Evolutionary conservation across 768 basidiomycete genomes (phyloP), one percentile per base, ranked within the genome.

Genomic region (Suillus americanus): DNA sequence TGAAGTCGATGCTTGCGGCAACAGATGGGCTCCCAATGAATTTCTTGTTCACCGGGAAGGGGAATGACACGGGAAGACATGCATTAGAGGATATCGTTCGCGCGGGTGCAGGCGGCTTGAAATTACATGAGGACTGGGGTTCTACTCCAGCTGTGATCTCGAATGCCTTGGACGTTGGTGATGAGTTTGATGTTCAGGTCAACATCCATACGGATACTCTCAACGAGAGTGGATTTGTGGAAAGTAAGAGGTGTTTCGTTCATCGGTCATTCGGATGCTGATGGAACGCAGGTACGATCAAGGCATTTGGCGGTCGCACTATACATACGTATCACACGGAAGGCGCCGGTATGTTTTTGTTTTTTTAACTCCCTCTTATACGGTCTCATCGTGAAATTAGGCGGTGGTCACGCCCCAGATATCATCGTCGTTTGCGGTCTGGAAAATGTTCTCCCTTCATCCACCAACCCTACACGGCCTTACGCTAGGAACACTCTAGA

Each of bases 41-140:
- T 73, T 94, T 97, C 75, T 92, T 84, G 2, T 92, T 99, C 72
- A 99, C 97, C 1, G 97, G 96, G 16, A 99, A 97, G 77, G 97
- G 96, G 0, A 99, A 98, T 68, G 97, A 99, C 72, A 85, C 91
- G 0, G 94, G 89, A 0, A 79, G 83, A 12, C 80, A 69, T 3
- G 90, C 91, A 4, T 74, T 98, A 61, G 89, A 88, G 74, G 96
- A 97, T 64, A 82, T 95, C 62, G 82, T 97, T 30, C 80, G 81
- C 64, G 93, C 94, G 14, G 96, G 96, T 12, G 94, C 93, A 1
- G 86, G 83, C 16, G 97, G 97, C 2, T 75, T 99, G 69, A 99
- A 99, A 79, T 78, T 99, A 64, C 97, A 99, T 71, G 97, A 99
- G 76, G 97, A 99, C 75, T 98, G 97, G 97, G 97, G 97, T 2